A percentile compares a stretch with the other conserved stretches of the same genome.
phyloP scores from a whole-genome alignment of 345 rosid species.

The Eucalyptus pauciflora region DNA sequence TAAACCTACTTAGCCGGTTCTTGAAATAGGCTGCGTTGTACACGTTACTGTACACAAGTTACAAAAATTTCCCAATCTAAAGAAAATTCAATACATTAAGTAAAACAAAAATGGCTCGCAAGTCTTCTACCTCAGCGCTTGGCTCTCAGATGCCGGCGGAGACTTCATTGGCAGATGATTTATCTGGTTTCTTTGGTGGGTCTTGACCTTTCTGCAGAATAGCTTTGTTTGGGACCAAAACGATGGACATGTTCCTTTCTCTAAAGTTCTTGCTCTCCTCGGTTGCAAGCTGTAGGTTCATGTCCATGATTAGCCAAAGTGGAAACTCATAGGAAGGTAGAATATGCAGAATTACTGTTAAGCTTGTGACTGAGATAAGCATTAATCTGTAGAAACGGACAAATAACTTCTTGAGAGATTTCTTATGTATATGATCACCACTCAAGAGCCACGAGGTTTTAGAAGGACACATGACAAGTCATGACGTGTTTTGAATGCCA shows the following conservation, averaged over 20 bases:
- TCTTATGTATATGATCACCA: neutral
- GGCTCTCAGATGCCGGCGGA: slow-evolving; percentile 39
- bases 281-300: slow-evolving; percentile 55
- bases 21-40: neutral
- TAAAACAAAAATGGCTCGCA: neutral
- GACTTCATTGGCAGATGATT: slow-evolving; percentile 37
- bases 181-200: slow-evolving; percentile 55
- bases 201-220: slow-evolving; percentile 58
- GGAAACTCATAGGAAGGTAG: neutral
- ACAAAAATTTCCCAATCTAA: neutral
- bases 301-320: neutral
- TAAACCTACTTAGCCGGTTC: neutral
- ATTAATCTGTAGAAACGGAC: neutral
- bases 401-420: neutral
- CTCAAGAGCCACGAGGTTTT: neutral
- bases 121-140: neutral
- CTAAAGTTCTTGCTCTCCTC: slow-evolving; percentile 83
- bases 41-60: neutral
- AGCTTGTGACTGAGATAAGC: neutral
- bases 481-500: neutral
- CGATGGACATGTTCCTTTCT: slow-evolving; percentile 62
- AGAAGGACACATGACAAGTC: neutral
- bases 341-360: neutral
- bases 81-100: neutral
- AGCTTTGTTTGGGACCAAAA: slow-evolving; percentile 79